Conservation (phyloP, 208 protist species). For the Wallacemonas collosoma region DNA sequence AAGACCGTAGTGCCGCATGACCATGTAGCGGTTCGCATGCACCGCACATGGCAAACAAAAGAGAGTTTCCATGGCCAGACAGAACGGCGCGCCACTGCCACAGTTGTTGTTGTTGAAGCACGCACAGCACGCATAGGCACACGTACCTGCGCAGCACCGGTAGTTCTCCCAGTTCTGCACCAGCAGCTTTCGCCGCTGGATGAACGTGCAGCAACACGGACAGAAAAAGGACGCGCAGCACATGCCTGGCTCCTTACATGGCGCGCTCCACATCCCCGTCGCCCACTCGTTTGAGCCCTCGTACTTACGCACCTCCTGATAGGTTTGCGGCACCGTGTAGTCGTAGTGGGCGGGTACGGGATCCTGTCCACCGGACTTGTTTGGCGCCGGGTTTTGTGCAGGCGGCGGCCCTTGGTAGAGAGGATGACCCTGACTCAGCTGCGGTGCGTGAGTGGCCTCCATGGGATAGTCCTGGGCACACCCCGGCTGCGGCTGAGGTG, state of each 20-base stretch:
- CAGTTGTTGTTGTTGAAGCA: slow-evolving; percentile 33
- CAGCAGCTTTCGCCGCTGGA: slow-evolving; percentile 61
- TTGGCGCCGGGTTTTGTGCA: not conserved
- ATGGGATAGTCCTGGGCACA: slow-evolving; percentile 7
- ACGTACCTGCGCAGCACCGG: slow-evolving; percentile 63
- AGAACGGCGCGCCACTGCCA: slow-evolving; percentile 32
- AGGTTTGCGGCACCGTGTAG: slow-evolving; percentile 39
- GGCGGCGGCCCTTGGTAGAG: not conserved
- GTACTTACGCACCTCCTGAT: slow-evolving; percentile 36
- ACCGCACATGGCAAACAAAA: slow-evolving; percentile 54
- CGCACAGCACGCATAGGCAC: slow-evolving; percentile 31
- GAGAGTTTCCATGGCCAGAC: slow-evolving; percentile 43
- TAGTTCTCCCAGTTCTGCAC: slow-evolving; percentile 50
- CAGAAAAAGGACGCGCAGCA: slow-evolving; percentile 46
- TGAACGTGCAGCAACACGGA: slow-evolving; percentile 53
- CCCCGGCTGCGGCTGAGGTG: not conserved
- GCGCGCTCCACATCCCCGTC: slow-evolving; percentile 29
- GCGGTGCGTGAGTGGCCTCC: slow-evolving; percentile 17
- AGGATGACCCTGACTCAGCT: slow-evolving; percentile 1
- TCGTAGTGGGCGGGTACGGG: not conserved
- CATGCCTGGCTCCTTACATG: slow-evolving; percentile 43
- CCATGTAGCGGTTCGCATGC: slow-evolving; percentile 72
- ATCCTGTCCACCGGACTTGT: not conserved
- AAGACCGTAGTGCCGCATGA: slow-evolving; percentile 61
- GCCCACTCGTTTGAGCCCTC: slow-evolving; percentile 38